Evolutionary conservation across 2,329 filamentous ascomycete genomes (phyloP), one percentile per base, ranked within the genome.

Genomic region (Aspergillus pseudotamarii): DNA sequence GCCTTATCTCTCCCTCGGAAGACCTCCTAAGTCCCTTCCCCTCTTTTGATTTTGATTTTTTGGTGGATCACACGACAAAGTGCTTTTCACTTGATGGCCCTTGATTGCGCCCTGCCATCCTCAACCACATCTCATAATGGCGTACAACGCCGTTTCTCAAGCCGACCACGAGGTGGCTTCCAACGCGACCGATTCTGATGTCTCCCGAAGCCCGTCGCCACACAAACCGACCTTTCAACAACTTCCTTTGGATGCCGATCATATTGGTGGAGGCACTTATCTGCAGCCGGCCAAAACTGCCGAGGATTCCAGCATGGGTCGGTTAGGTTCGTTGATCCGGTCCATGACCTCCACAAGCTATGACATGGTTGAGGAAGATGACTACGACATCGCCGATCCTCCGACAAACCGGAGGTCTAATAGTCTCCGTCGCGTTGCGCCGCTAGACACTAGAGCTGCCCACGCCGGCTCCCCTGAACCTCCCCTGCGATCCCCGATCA

Each of bases 331-430:
- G 28, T 73, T 79, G 62, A 75, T 80, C 64, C 75, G 74, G 58
- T 78, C 78, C 36, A 72, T 79, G 67, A 76, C 71, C 57, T 69
- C 73, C 30, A 70, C 73, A 28, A 79, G 74, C 66, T 83, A 83
- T 69, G 79, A 82, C 58, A 73, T 82, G 62, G 74, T 83, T 32
- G 81, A 82, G 64, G 79, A 78, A 38, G 80, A 83, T 65, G 80
- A 82, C 66, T 81, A 82, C 66, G 80, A 81, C 57, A 51, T 61
- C 60, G 74, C 72, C 60, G 72, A 74, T 72, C 70, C 66, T 59
- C 65, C 70, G 61, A 60, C 65, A 57, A 59, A 63, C 54, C 66
- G 65, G 63, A 69, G 63, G 61, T 63, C 69, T 41, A 72, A 61
- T 63, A 71, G 66, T 69, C 54, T 61, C 65, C 73, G 66, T 69